These are phyloP conservation scores for Ustilago curta DNA, from an alignment of 1,284 basidiomycete species.

Conservation along the genomic window DNA sequence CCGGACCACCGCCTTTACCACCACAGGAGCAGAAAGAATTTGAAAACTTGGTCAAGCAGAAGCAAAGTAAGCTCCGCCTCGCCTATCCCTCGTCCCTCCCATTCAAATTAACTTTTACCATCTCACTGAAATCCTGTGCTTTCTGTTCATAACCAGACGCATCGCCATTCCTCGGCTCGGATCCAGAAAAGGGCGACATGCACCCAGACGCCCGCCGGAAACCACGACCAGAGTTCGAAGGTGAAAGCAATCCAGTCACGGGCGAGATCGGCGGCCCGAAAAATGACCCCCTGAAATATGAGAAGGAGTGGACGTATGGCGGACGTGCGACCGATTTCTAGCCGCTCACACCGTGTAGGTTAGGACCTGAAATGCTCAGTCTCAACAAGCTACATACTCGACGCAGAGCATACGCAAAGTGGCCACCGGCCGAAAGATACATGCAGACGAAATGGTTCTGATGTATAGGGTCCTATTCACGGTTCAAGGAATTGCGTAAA, in stretches of 20 bases:
- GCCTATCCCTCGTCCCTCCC: no score
- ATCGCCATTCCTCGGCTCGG: slow-evolving; percentile 45
- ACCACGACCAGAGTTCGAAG: slow-evolving; percentile 72
- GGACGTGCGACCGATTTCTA: slow-evolving; percentile 67
- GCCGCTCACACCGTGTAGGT: background rate
- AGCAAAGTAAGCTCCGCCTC: slow-evolving; percentile 60
- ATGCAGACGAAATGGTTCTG: background rate
- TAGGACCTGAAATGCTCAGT: background rate
- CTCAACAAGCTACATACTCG: background rate
- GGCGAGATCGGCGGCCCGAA: slow-evolving; percentile 75
- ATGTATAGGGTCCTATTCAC: background rate
- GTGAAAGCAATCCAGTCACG: slow-evolving; percentile 73
- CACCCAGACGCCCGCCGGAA: slow-evolving; percentile 70
- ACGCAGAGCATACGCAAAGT: background rate
- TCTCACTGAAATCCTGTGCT: background rate
- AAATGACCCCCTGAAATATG: slow-evolving; percentile 72
- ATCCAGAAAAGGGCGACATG: slow-evolving; percentile 52
- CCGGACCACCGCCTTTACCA: slow-evolving; percentile 69
- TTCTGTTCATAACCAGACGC: slow-evolving; percentile 12
- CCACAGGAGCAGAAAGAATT: slow-evolving; percentile 70
- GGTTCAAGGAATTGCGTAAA: slow-evolving; percentile 16
- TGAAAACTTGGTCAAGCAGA: slow-evolving; percentile 68
- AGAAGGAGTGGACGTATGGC: slow-evolving; percentile 68
- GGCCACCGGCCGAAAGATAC: background rate
- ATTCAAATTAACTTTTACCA: no score